Percentiles rank a stretch among this genome's conserved stretches.
phyloP scores from a whole-genome alignment of 2,329 filamentous ascomycete species.

The Penicillium concentricum region DNA sequence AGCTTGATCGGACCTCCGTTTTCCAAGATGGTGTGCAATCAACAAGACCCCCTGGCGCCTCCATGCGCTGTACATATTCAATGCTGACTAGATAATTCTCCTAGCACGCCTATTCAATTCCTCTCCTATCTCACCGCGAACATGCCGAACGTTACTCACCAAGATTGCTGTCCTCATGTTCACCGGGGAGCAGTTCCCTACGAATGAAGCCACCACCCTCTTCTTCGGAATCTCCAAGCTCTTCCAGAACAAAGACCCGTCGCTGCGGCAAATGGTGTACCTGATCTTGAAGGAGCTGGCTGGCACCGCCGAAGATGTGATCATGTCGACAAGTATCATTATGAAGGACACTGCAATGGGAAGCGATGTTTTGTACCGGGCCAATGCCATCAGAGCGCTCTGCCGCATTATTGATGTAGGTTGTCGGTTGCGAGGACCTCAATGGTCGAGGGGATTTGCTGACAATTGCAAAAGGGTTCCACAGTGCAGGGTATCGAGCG shows the following conservation, averaged over 20 bases:
- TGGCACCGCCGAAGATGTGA: conserved; percentile 93
- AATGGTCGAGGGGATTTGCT: conserved; percentile 7
- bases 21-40: conserved; percentile 86
- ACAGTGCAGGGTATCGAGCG: conserved; percentile 97
- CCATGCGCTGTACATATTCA: conserved; percentile 18
- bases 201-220: conserved; percentile 93
- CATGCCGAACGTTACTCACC: conserved; percentile 95
- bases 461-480: conserved; percentile 61
- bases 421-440: neutral
- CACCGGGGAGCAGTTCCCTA: conserved; percentile 94
- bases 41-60: conserved; percentile 23
- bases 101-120: conserved; percentile 95
- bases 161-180: conserved; percentile 96
- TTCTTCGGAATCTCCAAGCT: conserved; percentile 99
- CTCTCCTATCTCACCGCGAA: conserved; percentile 92
- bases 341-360: conserved; percentile 99
- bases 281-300: conserved; percentile 97
- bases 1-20: conserved; percentile 95
- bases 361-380: conserved; percentile 88
- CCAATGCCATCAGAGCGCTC: conserved; percentile 91
- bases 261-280: conserved; percentile 97
- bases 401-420: conserved; percentile 93
- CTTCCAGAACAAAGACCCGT: conserved; percentile 99
- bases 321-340: conserved; percentile 99
- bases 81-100: conserved; percentile 15